Conservation (phyloP, 345 rosid species). For the Camelina sativa region DNA sequence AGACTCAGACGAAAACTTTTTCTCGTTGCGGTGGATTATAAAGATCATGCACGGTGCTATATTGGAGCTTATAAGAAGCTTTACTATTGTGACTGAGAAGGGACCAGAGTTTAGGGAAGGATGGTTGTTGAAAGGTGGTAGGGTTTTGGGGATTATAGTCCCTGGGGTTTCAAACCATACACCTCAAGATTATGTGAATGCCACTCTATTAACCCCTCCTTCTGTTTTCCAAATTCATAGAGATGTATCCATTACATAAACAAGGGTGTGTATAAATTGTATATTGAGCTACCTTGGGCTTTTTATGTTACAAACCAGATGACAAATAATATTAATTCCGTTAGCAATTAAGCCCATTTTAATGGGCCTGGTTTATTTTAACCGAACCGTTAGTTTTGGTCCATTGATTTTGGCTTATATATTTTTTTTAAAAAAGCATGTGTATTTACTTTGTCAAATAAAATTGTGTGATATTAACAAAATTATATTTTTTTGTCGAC, state of each 20-base stretch:
- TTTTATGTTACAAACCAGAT: not conserved
- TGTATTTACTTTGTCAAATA: not conserved
- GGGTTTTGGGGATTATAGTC: constrained; percentile 46
- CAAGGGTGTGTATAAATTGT: not conserved
- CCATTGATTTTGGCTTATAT: not conserved
- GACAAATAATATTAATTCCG: not conserved
- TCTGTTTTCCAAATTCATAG: constrained; percentile 35
- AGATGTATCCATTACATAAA: constrained; percentile 29
- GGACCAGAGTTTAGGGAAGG: constrained; percentile 53
- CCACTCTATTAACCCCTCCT: constrained; percentile 39
- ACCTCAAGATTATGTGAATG: constrained; percentile 57
- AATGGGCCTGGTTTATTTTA: constrained; percentile 12
- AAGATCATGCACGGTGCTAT: constrained; percentile 46
- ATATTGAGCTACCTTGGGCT: no score
- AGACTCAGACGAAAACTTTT: constrained; percentile 59
- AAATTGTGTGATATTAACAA: constrained; percentile 4
- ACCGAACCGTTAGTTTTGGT: not conserved
- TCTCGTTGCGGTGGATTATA: constrained; percentile 40
- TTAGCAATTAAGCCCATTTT: no score
- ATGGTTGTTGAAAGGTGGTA: constrained; percentile 42
- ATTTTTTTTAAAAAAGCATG: no score
- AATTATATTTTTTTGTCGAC: not conserved
- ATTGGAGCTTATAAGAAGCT: constrained; percentile 65
- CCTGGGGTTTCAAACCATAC: constrained; percentile 53
- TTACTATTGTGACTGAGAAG: constrained; percentile 45